Evolutionary conservation across 495 filamentous ascomycete species (phyloP).

Genomic region (Pyrenula massariospora): DNA sequence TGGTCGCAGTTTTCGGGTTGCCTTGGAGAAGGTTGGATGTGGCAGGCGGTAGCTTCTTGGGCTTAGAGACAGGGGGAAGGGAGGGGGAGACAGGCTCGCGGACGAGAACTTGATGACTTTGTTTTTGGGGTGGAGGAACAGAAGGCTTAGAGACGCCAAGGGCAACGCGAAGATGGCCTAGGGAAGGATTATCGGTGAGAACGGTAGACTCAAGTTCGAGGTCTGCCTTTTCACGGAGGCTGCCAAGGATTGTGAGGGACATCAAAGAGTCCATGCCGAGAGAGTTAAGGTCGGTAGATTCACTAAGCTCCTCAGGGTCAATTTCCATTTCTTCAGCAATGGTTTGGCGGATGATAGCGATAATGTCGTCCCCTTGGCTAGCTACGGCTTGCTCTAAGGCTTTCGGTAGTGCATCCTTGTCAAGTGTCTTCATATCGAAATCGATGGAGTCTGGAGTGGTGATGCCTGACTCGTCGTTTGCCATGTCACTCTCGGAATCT

Average conservation of each 20-base stretch:
- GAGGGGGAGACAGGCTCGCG: not conserved
- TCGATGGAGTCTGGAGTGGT: not conserved
- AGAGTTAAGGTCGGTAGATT: conserved; percentile 28
- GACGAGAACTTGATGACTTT: not conserved
- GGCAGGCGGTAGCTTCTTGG: conserved; percentile 17
- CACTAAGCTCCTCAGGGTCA: conserved; percentile 46
- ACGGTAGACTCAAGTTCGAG: not conserved
- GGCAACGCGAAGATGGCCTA: conserved; percentile 32
- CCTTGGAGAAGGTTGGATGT: conserved; percentile 42
- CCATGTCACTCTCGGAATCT: not conserved
- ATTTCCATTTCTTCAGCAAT: conserved; percentile 61
- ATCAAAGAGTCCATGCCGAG: conserved; percentile 45
- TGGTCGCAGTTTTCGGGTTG: conserved; percentile 27
- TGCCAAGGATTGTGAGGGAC: conserved; percentile 35
- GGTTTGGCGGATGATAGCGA: conserved; percentile 38
- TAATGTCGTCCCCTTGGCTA: conserved; percentile 33
- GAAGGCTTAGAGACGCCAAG: conserved; percentile 22
- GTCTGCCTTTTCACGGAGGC: conserved; percentile 40
- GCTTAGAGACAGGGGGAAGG: not conserved
- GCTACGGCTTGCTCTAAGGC: not conserved
- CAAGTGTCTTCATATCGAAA: not conserved
- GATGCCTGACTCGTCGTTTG: conserved; percentile 1
- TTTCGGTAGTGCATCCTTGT: not conserved
- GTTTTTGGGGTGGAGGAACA: not conserved
- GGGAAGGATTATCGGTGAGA: conserved; percentile 24